Conservation (phyloP, 371 early-diverging fungal species). For the Mucor irregularis region DNA sequence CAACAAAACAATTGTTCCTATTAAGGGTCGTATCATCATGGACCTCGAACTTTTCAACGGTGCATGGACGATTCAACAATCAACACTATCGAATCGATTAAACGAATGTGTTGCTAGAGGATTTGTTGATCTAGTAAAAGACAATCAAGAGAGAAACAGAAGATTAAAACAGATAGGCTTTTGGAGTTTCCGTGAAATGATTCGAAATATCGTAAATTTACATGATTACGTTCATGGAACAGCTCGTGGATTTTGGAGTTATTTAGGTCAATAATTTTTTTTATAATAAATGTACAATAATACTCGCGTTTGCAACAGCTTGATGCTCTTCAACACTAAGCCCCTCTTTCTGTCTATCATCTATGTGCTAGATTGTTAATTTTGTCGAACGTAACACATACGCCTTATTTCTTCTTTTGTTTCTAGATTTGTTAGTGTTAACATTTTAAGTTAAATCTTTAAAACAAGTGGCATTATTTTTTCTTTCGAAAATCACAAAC, state of each 20-base stretch:
- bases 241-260: slow-evolving; percentile 71
- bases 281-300: too few relatives aligned
- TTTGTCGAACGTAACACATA: too few relatives aligned
- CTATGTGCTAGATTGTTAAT: too few relatives aligned
- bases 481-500: too few relatives aligned
- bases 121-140: slow-evolving; percentile 69
- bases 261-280: slow-evolving; percentile 50
- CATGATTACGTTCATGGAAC: slow-evolving; percentile 81
- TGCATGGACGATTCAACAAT: slow-evolving; percentile 87
- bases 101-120: slow-evolving; percentile 82
- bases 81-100: slow-evolving; percentile 71
- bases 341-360: too few relatives aligned
- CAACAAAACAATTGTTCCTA: slow-evolving; percentile 80
- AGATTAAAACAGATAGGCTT: slow-evolving; percentile 85
- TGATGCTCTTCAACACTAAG: too few relatives aligned
- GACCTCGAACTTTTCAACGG: slow-evolving; percentile 87
- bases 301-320: too few relatives aligned
- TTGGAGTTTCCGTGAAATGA: slow-evolving; percentile 81
- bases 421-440: too few relatives aligned
- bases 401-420: too few relatives aligned
- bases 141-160: slow-evolving; percentile 82
- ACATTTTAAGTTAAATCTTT: too few relatives aligned
- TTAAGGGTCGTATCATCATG: slow-evolving; percentile 79
- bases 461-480: too few relatives aligned
- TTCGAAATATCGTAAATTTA: slow-evolving; percentile 67